Evolutionary conservation across 2,329 filamentous ascomycete genomes (phyloP), one percentile per base, ranked within the genome.

Genomic region (Fusarium nanum): DNA sequence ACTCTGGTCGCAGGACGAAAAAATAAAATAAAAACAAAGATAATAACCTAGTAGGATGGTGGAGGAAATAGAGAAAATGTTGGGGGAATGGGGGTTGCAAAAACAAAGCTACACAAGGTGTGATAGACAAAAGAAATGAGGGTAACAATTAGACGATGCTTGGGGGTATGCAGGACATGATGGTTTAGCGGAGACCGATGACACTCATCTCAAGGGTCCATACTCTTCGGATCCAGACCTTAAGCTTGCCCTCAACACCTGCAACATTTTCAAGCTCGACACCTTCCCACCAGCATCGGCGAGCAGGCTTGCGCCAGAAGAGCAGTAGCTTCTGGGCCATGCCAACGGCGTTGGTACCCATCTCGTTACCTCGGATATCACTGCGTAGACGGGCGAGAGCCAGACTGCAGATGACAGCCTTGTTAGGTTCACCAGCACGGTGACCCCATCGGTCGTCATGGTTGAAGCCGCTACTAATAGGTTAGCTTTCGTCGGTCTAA

Each of bases 121-220:
- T 61, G 50, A 67, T 57, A 70, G 60, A 71, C 68, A 65, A 69
- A 67, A 71, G 62, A 57, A 52, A 68, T 58, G 23, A 57, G 48
- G 32, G 54, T 23, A 40, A 67, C 30, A 40, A 54, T 44, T 71
- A 71, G 56, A 66, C 46, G 48, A 45, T 65, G 50, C 60, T 52
- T 47, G 46, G 48, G 37, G 45, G 18, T 40, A 25, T 41, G 12
- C 20, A 41, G 53, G 25, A 50, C 25, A 61, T 55, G 42, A 34
- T 50, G 42, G 22, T 71, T 58, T 69, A 93, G 78, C 93, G 91
- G 73, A 97, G 85, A 59, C 93, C 93, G 79, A 97, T 96, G 57
- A 96, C 93, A 78, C 93, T 96, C 93, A 99, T 99, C 85, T 99
- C 96, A 63, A 99, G 86, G 64, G 96, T 99, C 96, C 96, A 99